Evolutionary conservation across 75 land plant species (phyloP).

Genomic region (Cupressus sempervirens): DNA sequence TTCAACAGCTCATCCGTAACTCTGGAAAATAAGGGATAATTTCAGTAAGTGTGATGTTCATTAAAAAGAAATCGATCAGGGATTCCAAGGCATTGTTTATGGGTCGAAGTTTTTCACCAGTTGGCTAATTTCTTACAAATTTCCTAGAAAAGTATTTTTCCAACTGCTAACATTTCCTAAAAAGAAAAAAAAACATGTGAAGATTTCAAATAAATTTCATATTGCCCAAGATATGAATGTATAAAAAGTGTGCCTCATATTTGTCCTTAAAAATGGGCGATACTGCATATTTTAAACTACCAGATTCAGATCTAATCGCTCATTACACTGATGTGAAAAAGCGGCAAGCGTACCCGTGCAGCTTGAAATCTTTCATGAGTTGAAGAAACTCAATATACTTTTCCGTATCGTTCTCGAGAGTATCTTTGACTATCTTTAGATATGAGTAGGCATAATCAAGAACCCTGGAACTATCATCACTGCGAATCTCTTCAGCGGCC

Average conservation of each 20-base stretch:
- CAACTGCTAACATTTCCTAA: background rate
- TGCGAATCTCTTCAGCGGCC: background rate
- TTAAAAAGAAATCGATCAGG: background rate
- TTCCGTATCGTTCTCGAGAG: conserved; percentile 67
- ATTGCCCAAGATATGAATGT: too few relatives aligned
- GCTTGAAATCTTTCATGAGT: conserved; percentile 92
- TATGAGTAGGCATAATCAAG: conserved; percentile 65
- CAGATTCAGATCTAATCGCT: background rate
- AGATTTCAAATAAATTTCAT: too few relatives aligned
- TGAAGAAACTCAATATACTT: conserved; percentile 79
- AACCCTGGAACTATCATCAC: background rate
- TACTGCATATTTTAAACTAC: too few relatives aligned
- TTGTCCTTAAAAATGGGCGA: too few relatives aligned
- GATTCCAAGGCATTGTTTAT: background rate
- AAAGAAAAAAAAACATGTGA: background rate
- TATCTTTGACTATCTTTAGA: conserved; percentile 78
- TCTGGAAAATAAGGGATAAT: conserved; percentile 28
- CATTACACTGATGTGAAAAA: background rate
- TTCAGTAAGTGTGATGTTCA: background rate
- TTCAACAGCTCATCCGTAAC: conserved; percentile 74
- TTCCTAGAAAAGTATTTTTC: too few relatives aligned
- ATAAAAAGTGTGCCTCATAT: too few relatives aligned
- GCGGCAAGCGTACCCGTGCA: conserved; percentile 41
- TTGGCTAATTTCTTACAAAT: too few relatives aligned
- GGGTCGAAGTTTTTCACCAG: background rate